phyloP scores from a whole-genome alignment of 2,329 filamentous ascomycete species.

The Colletotrichum sp. region DNA sequence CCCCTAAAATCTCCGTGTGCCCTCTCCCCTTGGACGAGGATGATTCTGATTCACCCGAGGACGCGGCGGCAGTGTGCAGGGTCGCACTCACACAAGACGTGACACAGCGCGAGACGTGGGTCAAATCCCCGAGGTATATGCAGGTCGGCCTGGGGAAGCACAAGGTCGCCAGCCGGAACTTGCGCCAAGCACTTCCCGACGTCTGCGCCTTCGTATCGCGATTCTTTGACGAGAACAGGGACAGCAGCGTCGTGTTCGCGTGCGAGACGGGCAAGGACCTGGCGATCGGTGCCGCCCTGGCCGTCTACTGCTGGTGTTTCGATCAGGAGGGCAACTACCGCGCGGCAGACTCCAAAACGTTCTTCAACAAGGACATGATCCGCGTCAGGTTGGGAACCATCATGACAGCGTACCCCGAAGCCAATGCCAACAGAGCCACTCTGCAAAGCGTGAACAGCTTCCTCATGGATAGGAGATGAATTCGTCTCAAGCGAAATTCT shows the following conservation, averaged over 20 bases:
- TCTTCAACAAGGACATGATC: slow-evolving; percentile 77
- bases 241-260: slow-evolving; percentile 56
- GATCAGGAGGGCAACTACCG: slow-evolving; percentile 62
- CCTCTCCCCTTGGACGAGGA: slow-evolving; percentile 29
- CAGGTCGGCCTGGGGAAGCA: slow-evolving; percentile 70
- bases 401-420: slow-evolving; percentile 77
- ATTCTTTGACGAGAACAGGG: slow-evolving; percentile 33
- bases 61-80: slow-evolving; percentile 33
- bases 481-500: background rate
- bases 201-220: slow-evolving; percentile 62
- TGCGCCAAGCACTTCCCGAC: slow-evolving; percentile 72
- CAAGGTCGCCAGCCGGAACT: slow-evolving; percentile 82
- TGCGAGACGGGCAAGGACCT: slow-evolving; percentile 83
- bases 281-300: slow-evolving; percentile 78
- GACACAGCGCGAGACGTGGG: slow-evolving; percentile 49
- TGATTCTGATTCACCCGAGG: background rate
- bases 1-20: slow-evolving; percentile 41
- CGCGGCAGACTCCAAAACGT: slow-evolving; percentile 24
- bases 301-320: slow-evolving; percentile 76
- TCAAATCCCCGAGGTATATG: slow-evolving; percentile 43
- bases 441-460: slow-evolving; percentile 92
- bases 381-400: slow-evolving; percentile 82
- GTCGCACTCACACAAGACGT: slow-evolving; percentile 48
- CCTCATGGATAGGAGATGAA: slow-evolving; percentile 66
- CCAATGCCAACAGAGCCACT: slow-evolving; percentile 84